phyloP scores from a whole-genome alignment of 2,329 filamentous ascomycete genomes.

The Cadophora malorum region DNA sequence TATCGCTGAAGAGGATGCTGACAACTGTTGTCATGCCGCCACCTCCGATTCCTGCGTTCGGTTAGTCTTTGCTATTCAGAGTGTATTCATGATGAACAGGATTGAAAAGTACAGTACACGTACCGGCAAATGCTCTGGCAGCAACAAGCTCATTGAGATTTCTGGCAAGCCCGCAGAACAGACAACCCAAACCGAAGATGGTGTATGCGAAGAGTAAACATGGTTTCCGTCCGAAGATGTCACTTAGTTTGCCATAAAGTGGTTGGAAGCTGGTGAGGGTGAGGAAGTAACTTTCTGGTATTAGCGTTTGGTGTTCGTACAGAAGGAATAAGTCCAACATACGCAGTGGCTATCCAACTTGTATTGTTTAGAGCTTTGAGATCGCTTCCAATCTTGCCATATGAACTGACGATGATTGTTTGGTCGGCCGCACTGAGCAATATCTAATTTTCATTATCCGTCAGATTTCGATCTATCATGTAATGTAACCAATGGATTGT shows the following conservation, averaged over 20 bases:
- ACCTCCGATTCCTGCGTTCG: slow-evolving; percentile 64
- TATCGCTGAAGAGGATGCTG: slow-evolving; percentile 72
- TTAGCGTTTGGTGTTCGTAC: background rate
- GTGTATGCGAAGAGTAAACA: slow-evolving; percentile 69
- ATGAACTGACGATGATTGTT: slow-evolving; percentile 79
- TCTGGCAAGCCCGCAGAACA: slow-evolving; percentile 66
- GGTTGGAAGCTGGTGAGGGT: slow-evolving; percentile 79
- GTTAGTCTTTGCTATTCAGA: slow-evolving; percentile 7
- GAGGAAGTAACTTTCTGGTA: slow-evolving; percentile 65
- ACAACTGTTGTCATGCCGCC: slow-evolving; percentile 76
- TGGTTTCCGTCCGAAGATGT: slow-evolving; percentile 73
- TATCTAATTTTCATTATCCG: slow-evolving; percentile 53
- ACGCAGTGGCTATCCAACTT: slow-evolving; percentile 73
- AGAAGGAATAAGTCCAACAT: slow-evolving; percentile 20
- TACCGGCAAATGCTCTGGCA: slow-evolving; percentile 57
- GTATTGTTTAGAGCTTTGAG: slow-evolving; percentile 76
- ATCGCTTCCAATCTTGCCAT: slow-evolving; percentile 78
- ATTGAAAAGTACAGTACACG: slow-evolving; percentile 1
- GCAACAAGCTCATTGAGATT: slow-evolving; percentile 70
- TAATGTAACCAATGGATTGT: too few species aligned
- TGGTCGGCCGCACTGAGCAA: slow-evolving; percentile 78
- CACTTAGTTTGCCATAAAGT: slow-evolving; percentile 72
- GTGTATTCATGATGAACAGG: background rate
- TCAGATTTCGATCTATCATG: too few species aligned
- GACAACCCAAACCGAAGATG: slow-evolving; percentile 69